Percentiles rank a stretch among this genome's conserved stretches.
Evolutionary conservation across 1,284 basidiomycete genomes (phyloP).

Genomic region (Porogramme epimiltina): DNA sequence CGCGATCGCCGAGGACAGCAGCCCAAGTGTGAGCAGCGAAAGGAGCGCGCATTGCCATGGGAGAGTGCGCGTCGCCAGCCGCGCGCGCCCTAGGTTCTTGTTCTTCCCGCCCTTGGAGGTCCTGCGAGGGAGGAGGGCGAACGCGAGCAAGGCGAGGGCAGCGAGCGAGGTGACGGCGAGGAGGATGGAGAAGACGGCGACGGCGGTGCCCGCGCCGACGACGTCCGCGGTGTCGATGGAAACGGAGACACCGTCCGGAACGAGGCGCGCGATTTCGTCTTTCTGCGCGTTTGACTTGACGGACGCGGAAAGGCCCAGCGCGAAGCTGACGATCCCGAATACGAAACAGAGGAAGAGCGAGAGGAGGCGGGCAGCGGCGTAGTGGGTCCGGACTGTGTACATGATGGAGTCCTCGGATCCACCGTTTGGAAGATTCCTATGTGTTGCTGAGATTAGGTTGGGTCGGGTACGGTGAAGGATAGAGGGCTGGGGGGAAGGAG

Average conservation of each 20-base stretch:
- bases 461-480: neutral
- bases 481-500: neutral
- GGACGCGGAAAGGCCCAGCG: conserved; percentile 41
- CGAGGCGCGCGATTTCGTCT: conserved; percentile 22
- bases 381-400: neutral
- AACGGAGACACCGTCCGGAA: conserved; percentile 32
- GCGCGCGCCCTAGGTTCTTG: too few species aligned
- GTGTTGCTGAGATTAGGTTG: too few species aligned
- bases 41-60: conserved; percentile 42
- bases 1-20: conserved; percentile 55
- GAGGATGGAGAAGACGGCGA: conserved; percentile 45
- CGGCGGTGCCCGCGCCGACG: conserved; percentile 45
- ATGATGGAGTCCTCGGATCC: neutral
- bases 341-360: conserved; percentile 38
- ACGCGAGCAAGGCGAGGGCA: conserved; percentile 35
- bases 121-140: conserved; percentile 9
- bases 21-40: conserved; percentile 47
- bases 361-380: conserved; percentile 29
- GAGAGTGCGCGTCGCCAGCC: conserved; percentile 22
- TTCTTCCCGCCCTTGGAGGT: neutral
- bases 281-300: conserved; percentile 40
- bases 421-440: too few species aligned
- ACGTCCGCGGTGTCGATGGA: conserved; percentile 41
- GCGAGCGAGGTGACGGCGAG: conserved; percentile 42
- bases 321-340: conserved; percentile 37